These are phyloP conservation scores for Fusarium begoniae DNA, from an alignment of 2,329 filamentous ascomycete species.

Conservation along the genomic window DNA sequence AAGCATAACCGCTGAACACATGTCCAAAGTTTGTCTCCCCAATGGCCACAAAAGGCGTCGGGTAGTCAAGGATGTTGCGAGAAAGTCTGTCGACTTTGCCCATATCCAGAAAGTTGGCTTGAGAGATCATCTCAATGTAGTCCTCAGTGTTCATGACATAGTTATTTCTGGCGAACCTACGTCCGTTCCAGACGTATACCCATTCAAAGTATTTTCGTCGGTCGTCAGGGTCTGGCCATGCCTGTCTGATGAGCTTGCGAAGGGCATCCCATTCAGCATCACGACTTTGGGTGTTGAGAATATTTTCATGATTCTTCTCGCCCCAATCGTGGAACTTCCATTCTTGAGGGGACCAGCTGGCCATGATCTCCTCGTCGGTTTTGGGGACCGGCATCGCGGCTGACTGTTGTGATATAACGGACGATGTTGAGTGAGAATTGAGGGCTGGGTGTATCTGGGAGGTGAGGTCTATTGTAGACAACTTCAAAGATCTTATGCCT, in stretches of 20 bases:
- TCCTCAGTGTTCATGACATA: not conserved
- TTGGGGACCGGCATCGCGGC: not conserved
- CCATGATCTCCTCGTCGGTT: not conserved
- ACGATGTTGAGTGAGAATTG: not conserved
- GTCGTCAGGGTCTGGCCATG: not conserved
- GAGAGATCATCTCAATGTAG: not conserved
- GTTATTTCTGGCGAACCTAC: rapidly evolving
- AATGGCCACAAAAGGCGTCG: not conserved
- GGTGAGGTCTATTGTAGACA: rapidly evolving
- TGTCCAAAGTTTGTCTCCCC: not conserved
- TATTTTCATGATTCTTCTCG: not conserved
- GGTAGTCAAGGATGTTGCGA: not conserved
- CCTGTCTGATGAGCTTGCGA: rapidly evolving
- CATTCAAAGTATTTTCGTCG: not conserved
- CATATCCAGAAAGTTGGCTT: not conserved
- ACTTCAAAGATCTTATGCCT: not conserved
- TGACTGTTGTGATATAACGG: not conserved
- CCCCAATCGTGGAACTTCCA: not conserved
- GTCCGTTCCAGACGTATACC: rapidly evolving
- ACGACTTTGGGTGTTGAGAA: rapidly evolving
- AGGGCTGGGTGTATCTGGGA: rapidly evolving
- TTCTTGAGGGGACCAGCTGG: not conserved
- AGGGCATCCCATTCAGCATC: not conserved
- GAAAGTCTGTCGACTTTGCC: rapidly evolving
- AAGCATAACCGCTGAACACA: not conserved